phyloP scores from a whole-genome alignment of 2,329 filamentous ascomycete species.

The Hypoxylon sp. region DNA sequence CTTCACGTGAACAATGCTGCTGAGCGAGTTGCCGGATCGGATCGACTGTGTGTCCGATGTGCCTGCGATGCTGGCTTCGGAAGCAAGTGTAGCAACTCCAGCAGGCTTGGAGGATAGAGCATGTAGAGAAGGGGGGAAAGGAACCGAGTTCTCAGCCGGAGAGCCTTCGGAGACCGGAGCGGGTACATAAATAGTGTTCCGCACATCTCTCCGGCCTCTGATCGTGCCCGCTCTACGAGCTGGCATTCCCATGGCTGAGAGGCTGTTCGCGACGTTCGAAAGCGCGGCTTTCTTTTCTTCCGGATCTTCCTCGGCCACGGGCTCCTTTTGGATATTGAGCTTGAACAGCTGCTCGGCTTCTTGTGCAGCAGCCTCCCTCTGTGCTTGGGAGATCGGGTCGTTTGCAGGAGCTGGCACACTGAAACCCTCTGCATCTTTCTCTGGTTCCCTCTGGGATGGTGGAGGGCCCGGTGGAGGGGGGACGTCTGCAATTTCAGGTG shows the following conservation, averaged over 20 bases:
- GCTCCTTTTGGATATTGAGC: slow-evolving; percentile 83
- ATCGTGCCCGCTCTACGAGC: slow-evolving; percentile 81
- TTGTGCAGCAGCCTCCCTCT: slow-evolving; percentile 74
- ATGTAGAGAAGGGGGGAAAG: slow-evolving; percentile 58
- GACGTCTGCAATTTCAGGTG: slow-evolving; percentile 65
- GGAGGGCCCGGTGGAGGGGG: slow-evolving; percentile 67
- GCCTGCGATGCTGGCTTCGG: slow-evolving; percentile 71
- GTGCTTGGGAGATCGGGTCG: slow-evolving; percentile 79
- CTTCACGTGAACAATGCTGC: slow-evolving; percentile 76
- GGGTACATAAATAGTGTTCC: slow-evolving; percentile 90
- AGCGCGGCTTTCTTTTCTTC: slow-evolving; percentile 80
- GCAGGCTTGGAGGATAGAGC: slow-evolving; percentile 60
- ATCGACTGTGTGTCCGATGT: slow-evolving; percentile 91
- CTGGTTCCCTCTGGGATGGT: slow-evolving; percentile 60
- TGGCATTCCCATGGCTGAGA: slow-evolving; percentile 75
- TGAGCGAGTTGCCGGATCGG: slow-evolving; percentile 86
- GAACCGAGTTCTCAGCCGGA: slow-evolving; percentile 54
- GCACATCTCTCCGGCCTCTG: slow-evolving; percentile 89
- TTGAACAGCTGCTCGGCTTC: slow-evolving; percentile 79
- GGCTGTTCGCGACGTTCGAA: slow-evolving; percentile 80
- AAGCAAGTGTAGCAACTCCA: slow-evolving; percentile 69
- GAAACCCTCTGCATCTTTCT: slow-evolving; percentile 82
- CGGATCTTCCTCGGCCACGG: slow-evolving; percentile 83
- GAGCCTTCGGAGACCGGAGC: slow-evolving; percentile 54
- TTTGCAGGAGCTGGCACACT: slow-evolving; percentile 76